Conservation (phyloP, 495 filamentous ascomycete species). For the Neurospora sp. region DNA sequence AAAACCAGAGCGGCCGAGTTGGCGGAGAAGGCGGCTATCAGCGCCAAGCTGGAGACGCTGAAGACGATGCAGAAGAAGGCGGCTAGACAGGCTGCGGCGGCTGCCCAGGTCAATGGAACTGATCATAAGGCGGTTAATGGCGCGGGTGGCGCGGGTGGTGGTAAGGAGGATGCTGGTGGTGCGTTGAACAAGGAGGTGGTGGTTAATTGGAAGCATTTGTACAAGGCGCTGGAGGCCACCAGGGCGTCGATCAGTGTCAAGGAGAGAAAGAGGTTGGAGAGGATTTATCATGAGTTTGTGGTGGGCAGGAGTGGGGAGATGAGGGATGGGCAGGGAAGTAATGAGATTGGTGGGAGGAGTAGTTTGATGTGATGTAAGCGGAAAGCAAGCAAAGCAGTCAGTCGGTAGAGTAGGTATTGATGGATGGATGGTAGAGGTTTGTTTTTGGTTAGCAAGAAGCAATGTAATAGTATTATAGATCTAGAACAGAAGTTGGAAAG, state of each 20-base stretch:
- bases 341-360: conserved; percentile 82
- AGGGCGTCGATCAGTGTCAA: conserved; percentile 68
- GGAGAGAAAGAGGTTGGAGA: conserved; percentile 61
- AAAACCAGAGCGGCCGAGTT: conserved; percentile 35
- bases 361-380: conserved; percentile 99
- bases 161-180: conserved; percentile 18
- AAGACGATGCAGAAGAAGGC: conserved; percentile 56
- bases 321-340: conserved; percentile 79
- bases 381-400: not conserved
- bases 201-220: conserved; percentile 79
- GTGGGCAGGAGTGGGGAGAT: conserved; percentile 87
- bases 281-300: conserved; percentile 88
- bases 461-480: not conserved
- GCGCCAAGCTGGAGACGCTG: conserved; percentile 63
- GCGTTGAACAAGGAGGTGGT: conserved; percentile 56
- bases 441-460: not conserved
- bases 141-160: conserved; percentile 12
- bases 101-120: not conserved
- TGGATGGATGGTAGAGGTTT: not conserved
- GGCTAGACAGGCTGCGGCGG: not conserved
- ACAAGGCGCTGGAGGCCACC: conserved; percentile 65
- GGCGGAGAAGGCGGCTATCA: conserved; percentile 60
- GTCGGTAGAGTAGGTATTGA: not conserved
- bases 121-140: conserved; percentile 40
- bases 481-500: not conserved